Base-by-base conservation (phyloP, 2,329 filamentous ascomycete species). In the Monosporascus sp. region DNA sequence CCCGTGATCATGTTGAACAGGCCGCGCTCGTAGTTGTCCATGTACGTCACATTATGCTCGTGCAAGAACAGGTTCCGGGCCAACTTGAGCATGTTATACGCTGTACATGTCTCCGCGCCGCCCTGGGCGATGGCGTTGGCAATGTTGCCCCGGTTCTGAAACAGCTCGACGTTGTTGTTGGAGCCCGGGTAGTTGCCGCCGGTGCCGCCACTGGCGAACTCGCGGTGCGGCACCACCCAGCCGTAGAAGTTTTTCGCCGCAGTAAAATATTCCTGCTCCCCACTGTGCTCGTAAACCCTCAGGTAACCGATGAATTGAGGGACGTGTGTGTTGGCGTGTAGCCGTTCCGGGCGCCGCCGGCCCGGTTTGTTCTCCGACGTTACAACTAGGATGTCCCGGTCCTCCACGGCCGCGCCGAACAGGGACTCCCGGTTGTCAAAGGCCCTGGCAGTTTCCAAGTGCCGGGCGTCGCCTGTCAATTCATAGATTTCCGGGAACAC, bases 1-100 rank as follows among this genome's bases (percentile, higher is more conserved):
- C 63, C 66, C 3, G 63, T 48, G 46, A 68, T 68, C 60, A 66
- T 65, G 55, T 68, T 68, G 54, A 67, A 68, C 18, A 68, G 48
- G 7, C 66, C 65, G 17, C 65, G 64, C 56, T 68, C 66, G 51
- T 68, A 68, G 54, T 61, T 59, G 52, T 68, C 66, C 66, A 68
- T 68, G 56, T 67, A 68, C 2, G 61, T 59, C 3, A 65, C 65
- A 27, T 68, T 60, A 47, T 67, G 64, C 36, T 68, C 61, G 48
- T 68, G 64, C 27, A 68, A 6, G 51, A 68, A 68, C 8, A 68
- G 56, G 42, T 68, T 67, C 3, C 65, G 58, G 3, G 60, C 66
- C 46, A 68, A 55, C 58, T 68, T 68, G 52, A 68, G 60, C 56
- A 65, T 47, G 48, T 68, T 68, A 56, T 68, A 68, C 6, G 63